Evolutionary conservation across 2,329 filamentous ascomycete genomes (phyloP).

Genomic region (Fusarium clavum): DNA sequence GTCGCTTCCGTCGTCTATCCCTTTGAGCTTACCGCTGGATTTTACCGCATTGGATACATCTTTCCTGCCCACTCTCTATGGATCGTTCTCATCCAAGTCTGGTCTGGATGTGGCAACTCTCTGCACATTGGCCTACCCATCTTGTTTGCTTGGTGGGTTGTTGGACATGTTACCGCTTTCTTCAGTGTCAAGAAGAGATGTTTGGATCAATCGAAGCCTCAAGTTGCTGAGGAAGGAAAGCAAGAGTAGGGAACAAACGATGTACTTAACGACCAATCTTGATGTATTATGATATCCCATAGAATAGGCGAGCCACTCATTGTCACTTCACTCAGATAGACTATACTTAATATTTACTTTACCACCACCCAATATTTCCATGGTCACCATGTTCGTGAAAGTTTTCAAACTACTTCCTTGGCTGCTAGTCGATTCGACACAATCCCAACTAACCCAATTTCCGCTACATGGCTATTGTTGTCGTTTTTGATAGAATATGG

Average conservation of each 20-base stretch:
- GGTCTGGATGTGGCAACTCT: constrained; percentile 56
- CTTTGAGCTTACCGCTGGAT: constrained; percentile 53
- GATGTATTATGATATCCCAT: neutral
- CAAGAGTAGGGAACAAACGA: constrained; percentile 1
- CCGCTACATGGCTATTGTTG: neutral
- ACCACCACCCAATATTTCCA: neutral
- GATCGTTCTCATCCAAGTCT: constrained; percentile 54
- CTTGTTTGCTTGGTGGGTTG: constrained; percentile 55
- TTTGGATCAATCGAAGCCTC: constrained; percentile 21
- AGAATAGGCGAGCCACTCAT: neutral
- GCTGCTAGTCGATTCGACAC: neutral
- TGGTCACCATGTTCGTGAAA: neutral
- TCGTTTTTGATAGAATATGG: neutral
- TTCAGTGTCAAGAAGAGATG: constrained; percentile 45
- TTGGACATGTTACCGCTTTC: constrained; percentile 40
- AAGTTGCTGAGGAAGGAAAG: constrained; percentile 6
- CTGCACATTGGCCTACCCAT: constrained; percentile 56
- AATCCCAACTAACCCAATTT: neutral
- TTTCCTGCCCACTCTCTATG: constrained; percentile 53
- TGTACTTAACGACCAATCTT: neutral
- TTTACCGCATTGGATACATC: constrained; percentile 55
- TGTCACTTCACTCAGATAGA: neutral
- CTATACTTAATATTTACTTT: neutral
- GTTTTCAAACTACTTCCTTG: too few species aligned
- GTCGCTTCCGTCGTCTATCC: constrained; percentile 53